Evolutionary conservation across 1,284 basidiomycete genomes (phyloP), one percentile per base, ranked within the genome.

Genomic region (Phaffia rhodozyma): DNA sequence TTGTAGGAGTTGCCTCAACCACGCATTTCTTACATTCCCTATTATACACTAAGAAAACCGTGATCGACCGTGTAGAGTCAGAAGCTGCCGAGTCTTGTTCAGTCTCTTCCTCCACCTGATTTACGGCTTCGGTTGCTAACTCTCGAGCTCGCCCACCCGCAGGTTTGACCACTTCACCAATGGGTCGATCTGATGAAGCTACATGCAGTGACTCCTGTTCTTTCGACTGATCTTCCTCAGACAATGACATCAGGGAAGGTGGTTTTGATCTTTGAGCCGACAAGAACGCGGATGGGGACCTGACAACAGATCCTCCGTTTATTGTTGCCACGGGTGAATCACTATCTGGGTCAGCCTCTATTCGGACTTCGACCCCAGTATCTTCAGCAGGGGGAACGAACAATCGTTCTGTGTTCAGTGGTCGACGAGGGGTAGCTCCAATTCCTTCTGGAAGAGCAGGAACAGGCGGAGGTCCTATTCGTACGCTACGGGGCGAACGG

Each of bases 31-130:
- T 93, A 55, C 94, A 91, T 72, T 94, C 90, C 47, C 90, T 80
- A 0, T 91, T 92, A 5, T 97, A 81, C 72, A 97, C 92, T 59
- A 98, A 78, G 76, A 91, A 98, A 21, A 94, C 84, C 0, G 83
- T 81, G 59, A 83, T 76, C 34, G 30, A 58, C 5, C 43, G 23
- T 20, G 58, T 55, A 5, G 56, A 53, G 7, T 51, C 52, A 29
- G 58, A 50, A 21, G 38, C 38, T 43, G 5, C 38, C 13, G 38
- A 43, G 13, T 43, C 38, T 43, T 43, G 38, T 43, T 50, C 34
- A 30, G 53, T 48, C 20, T 51, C 54, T n/a, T 29, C 48, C 13
- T 16, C 38, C 13, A 43, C 38, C 16, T 11, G 38, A 16, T 11
- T 11, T 16, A 43, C 38, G 16, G 38, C 13, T 43, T 5, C 38